These are phyloP conservation scores for Termitomyces sp. DNA, from an alignment of 768 basidiomycete species.

Conservation along the genomic window DNA sequence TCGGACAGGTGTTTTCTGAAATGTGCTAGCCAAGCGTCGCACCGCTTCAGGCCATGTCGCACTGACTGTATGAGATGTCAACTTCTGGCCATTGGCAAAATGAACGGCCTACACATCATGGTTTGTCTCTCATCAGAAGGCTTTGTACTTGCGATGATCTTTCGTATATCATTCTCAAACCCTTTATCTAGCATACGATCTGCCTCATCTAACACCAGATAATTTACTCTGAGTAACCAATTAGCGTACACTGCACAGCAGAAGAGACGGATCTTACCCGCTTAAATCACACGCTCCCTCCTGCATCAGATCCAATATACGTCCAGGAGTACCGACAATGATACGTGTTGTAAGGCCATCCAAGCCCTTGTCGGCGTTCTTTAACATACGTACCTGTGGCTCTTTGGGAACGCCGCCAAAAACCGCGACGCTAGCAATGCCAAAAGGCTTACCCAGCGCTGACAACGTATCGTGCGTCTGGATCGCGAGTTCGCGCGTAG, in stretches of 20 bases:
- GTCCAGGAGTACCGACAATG: constrained; percentile 93
- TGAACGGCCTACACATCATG: constrained; percentile 76
- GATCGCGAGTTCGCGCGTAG: constrained; percentile 93
- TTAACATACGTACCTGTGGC: constrained; percentile 68
- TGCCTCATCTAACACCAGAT: constrained; percentile 95
- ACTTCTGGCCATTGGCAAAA: constrained; percentile 1
- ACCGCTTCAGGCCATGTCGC: constrained; percentile 99
- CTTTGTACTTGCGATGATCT: constrained; percentile 75
- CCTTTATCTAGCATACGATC: constrained; percentile 98
- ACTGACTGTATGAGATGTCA: constrained; percentile 55
- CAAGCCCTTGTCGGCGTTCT: constrained; percentile 44
- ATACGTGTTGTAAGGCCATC: constrained; percentile 57
- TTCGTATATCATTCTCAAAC: constrained; percentile 95
- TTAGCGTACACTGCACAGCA: not conserved
- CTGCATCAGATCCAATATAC: constrained; percentile 87
- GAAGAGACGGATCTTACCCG: constrained; percentile 38
- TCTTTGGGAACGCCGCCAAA: constrained; percentile 96
- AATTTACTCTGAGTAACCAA: constrained; percentile 57
- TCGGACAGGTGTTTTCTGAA: constrained; percentile 78
- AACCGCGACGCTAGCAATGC: constrained; percentile 78
- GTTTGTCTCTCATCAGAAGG: constrained; percentile 75
- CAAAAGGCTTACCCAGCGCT: constrained; percentile 66
- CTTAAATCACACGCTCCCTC: constrained; percentile 83
- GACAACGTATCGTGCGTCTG: constrained; percentile 88
- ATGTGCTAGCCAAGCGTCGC: constrained; percentile 80